Evolutionary conservation across 164 flowering plant genomes (phyloP), one percentile per base, ranked within the genome.

Genomic region (Vitis rotundifolia): DNA sequence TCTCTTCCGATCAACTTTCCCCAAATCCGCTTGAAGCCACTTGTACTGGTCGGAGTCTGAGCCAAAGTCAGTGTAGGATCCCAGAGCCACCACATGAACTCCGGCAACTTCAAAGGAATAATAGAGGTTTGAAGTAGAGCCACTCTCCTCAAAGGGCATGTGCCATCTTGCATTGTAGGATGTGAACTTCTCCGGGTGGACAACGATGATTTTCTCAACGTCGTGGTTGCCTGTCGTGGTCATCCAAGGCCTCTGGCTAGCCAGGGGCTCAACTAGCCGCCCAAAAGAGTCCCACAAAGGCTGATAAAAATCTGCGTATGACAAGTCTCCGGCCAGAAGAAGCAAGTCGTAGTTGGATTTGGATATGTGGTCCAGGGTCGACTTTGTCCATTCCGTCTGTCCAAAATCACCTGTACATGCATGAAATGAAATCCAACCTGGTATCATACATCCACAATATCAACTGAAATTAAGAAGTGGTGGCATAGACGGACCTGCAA

Each of bases 191-290:
- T 64, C 13, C 1, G 64, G 0, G 47, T 87, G 88, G 59, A 86
- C 0, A 7, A 85, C 0, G 0, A 88, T 87, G 57, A 90, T 71
- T 55, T 19, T 83, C 76, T 93, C 98, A 3, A 89, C 16, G 71
- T 91, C 97, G 66, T 93, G 97, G 84, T 93, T 93, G 15, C 98
- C 98, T 70, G 87, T 85, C 0, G 98, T 88, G 50, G 89, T 92
- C 95, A 93, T 93, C 98, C 98, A 93, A 0, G 98, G 98, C 12
- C 96, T 73, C 19, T 75, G 77, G 85, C 95, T 91, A 0, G 98
- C 89, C 7, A 85, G 76, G 0, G 98, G 93, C 81, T 93, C 90
- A 1, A 93, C 88, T 0, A 93, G 70, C 5, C 85, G 81, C 11
- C 98, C 98, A 54, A 90, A 93, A 0, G 89, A 80, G 78, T 93